Conservation (phyloP, 2,329 filamentous ascomycete genomes). For the Fusarium caatingaense region DNA sequence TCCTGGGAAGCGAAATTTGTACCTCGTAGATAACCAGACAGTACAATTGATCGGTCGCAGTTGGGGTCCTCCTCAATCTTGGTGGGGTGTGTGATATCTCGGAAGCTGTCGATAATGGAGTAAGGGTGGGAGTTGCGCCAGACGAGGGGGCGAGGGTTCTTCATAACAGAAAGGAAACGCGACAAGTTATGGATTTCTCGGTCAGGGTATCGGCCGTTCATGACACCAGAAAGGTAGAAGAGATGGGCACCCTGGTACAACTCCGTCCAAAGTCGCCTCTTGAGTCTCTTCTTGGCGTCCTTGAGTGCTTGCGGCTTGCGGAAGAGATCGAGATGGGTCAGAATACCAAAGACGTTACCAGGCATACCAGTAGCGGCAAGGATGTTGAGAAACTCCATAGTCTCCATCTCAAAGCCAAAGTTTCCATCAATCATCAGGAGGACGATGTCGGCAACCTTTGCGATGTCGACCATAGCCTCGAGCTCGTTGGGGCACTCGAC, state of each 20-base stretch:
- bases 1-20: slow-evolving; percentile 91
- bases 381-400: slow-evolving; percentile 98
- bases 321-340: slow-evolving; percentile 96
- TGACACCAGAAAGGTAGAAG: slow-evolving; percentile 95
- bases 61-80: slow-evolving; percentile 88
- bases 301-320: slow-evolving; percentile 91
- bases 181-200: slow-evolving; percentile 96
- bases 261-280: slow-evolving; percentile 96
- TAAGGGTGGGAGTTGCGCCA: slow-evolving; percentile 99
- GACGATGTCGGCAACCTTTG: slow-evolving; percentile 97
- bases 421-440: slow-evolving; percentile 99
- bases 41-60: slow-evolving; percentile 88
- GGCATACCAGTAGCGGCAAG: slow-evolving; percentile 97
- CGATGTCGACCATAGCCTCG: slow-evolving; percentile 95
- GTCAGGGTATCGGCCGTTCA: slow-evolving; percentile 96
- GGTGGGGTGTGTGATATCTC: slow-evolving; percentile 94
- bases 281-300: slow-evolving; percentile 94
- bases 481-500: slow-evolving; percentile 97
- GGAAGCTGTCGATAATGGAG: slow-evolving; percentile 90
- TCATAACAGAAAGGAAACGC: slow-evolving; percentile 97
- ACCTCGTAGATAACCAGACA: slow-evolving; percentile 93
- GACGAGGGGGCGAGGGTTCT: slow-evolving; percentile 94
- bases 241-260: slow-evolving; percentile 96
- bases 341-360: slow-evolving; percentile 95
- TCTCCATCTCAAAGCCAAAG: slow-evolving; percentile 99